A percentile compares a stretch with the other conserved stretches of the same genome.
Evolutionary conservation across 345 rosid genomes (phyloP).

Genomic region (Chamaenerion angustifolium): DNA sequence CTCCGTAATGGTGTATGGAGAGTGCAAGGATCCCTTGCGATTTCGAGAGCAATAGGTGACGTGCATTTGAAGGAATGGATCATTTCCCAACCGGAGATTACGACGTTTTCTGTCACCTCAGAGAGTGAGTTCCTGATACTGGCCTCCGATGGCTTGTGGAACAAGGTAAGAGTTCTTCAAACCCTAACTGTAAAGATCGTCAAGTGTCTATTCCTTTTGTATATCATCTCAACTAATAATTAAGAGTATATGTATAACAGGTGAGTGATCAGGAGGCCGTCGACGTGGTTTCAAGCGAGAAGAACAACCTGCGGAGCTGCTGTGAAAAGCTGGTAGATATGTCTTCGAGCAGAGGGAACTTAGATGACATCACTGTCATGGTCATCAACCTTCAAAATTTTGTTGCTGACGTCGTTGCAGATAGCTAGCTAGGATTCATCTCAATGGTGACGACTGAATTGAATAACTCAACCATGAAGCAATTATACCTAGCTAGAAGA

Average conservation of each 20-base stretch:
- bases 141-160: conserved; percentile 57
- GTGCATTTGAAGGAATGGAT: conserved; percentile 34
- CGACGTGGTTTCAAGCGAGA: conserved; percentile 18
- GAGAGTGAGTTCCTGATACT: conserved; percentile 33
- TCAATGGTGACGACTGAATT: too few species aligned
- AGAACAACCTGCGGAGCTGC: conserved; percentile 8
- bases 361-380: conserved; percentile 42
- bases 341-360: conserved; percentile 30
- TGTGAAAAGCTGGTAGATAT: conserved; percentile 32
- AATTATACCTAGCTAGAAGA: too few species aligned
- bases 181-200: too few species aligned
- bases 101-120: conserved; percentile 13
- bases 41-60: conserved; percentile 50
- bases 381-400: conserved; percentile 25
- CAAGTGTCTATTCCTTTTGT: too few species aligned
- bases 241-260: conserved; percentile 6
- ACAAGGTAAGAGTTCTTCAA: too few species aligned
- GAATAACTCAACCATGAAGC: too few species aligned
- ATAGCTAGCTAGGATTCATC: too few species aligned
- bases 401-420: background rate
- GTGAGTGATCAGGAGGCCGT: conserved; percentile 40
- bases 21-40: conserved; percentile 39
- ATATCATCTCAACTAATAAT: too few species aligned
- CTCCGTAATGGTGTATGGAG: conserved; percentile 31
- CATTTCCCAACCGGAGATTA: conserved; percentile 38